Evolutionary conservation across 129 eudicot species (phyloP).

Genomic region (carrot (Daucus carota)): DNA sequence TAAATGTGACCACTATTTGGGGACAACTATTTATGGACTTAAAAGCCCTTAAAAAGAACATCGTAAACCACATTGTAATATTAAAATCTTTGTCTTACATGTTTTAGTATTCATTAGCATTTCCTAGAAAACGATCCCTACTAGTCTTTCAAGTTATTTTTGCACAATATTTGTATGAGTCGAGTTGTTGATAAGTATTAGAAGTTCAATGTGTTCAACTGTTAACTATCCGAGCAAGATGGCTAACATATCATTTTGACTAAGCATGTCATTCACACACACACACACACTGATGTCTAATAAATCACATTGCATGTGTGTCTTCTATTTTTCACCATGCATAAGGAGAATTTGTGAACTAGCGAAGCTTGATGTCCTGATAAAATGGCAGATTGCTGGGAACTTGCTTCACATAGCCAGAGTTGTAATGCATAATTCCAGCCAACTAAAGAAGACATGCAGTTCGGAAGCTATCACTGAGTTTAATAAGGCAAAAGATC

Average conservation of each 20-base stretch:
- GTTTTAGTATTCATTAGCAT: background rate
- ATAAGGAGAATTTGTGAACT: background rate
- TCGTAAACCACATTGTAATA: background rate
- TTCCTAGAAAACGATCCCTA: background rate
- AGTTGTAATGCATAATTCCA: conserved; percentile 42
- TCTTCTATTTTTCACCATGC: background rate
- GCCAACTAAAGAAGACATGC: conserved; percentile 26
- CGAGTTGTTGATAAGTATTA: background rate
- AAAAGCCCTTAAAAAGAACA: background rate
- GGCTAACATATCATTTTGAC: background rate
- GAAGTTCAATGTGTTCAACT: background rate
- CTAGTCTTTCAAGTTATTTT: background rate
- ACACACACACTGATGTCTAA: background rate
- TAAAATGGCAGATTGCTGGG: conserved; percentile 45
- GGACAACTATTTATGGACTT: background rate
- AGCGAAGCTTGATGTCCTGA: conserved; percentile 2
- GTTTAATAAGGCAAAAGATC: conserved; percentile 54
- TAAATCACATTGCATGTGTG: background rate
- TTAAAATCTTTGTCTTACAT: background rate
- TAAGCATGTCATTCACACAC: background rate
- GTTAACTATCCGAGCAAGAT: background rate
- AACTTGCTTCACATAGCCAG: conserved; percentile 68
- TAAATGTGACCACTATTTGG: background rate
- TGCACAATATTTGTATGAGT: background rate
- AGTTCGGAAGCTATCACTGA: conserved; percentile 38